Evolutionary conservation across 805 yeast species (phyloP).

Genomic region (Sugiyamaella marilandica): DNA sequence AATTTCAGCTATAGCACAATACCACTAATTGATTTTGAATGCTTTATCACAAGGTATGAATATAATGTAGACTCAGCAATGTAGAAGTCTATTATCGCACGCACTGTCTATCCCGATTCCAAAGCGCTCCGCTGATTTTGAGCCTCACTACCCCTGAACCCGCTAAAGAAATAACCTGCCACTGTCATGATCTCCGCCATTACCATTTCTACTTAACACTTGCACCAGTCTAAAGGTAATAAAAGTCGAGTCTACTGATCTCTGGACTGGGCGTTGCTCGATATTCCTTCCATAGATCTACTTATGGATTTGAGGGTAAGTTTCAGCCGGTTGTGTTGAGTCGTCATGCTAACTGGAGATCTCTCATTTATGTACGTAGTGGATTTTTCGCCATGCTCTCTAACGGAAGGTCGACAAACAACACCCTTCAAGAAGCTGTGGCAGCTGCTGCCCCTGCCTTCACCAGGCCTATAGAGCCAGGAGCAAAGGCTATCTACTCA

Average conservation of each 20-base stretch:
- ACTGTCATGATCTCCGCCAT: constrained; percentile 2
- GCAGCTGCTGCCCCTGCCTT: constrained; percentile 22
- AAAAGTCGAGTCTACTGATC: background rate
- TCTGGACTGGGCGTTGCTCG: background rate
- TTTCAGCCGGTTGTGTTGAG: background rate
- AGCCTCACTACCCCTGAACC: constrained; percentile 1
- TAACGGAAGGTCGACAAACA: background rate
- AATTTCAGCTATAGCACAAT: no score
- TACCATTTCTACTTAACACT: background rate
- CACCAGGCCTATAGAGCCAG: constrained; percentile 21
- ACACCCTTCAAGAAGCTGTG: constrained; percentile 13
- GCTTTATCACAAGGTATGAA: no score
- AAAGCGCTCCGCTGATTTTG: background rate
- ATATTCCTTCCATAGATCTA: background rate
- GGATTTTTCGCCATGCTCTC: background rate
- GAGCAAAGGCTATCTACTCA: constrained; percentile 22
- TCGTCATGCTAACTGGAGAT: background rate
- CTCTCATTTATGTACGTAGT: background rate
- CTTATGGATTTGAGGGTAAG: background rate
- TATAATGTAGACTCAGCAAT: no score
- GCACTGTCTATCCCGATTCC: background rate
- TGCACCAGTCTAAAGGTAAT: background rate
- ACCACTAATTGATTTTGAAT: no score
- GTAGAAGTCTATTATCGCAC: no score
- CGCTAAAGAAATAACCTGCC: constrained; percentile 1